Base-by-base conservation (phyloP, 306 rosid genomes). In the Clitoria ternatea region DNA sequence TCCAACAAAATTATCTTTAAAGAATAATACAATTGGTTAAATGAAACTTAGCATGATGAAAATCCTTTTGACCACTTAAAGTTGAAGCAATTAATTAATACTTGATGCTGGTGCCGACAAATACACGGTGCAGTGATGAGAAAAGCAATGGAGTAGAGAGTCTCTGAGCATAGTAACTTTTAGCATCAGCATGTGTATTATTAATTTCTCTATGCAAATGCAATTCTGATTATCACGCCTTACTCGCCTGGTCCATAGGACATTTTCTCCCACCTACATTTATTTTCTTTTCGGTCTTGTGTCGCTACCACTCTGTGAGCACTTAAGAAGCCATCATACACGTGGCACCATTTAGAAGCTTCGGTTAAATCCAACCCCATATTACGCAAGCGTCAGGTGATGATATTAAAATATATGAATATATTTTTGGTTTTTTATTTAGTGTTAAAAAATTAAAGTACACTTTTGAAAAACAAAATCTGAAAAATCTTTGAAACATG, bases 111-210 rank as follows among this genome's bases (percentile, higher is more conserved):
- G 33, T 18, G 61, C 60, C 61, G 72, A 66, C 72, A 66, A 65
- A n/a, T n/a, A 5, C 59, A 40, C 8, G 3, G n/a, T 1, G 1
- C 2, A 30, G 44, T 47, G n/a, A 66, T 19, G 11, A 12, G 57
- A 66, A 48, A 66, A 45, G 44, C 59, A 45, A 45, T 10, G 36
- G 23, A 13, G 2, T 8, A n/a, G 23, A n/a, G n/a, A n/a, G n/a
- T n/a, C n/a, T n/a, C n/a, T 10, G 49, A 32, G 35, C 40, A 37
- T 9, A 2, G 72, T 68, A 45, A 55, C 43, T 69, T 52, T 45
- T 19, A 37, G 26, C 66, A 13, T 48, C 4, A 6, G 7, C 79
- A 64, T 73, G 73, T 53, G 73, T n/a, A n/a, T n/a, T n/a, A n/a
- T n/a, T n/a, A n/a, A n/a, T n/a, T n/a, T n/a, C n/a, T n/a, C n/a